These are phyloP conservation scores for Penicillium robsamsonii DNA, from an alignment of 495 filamentous ascomycete genomes.

Conservation along the genomic window DNA sequence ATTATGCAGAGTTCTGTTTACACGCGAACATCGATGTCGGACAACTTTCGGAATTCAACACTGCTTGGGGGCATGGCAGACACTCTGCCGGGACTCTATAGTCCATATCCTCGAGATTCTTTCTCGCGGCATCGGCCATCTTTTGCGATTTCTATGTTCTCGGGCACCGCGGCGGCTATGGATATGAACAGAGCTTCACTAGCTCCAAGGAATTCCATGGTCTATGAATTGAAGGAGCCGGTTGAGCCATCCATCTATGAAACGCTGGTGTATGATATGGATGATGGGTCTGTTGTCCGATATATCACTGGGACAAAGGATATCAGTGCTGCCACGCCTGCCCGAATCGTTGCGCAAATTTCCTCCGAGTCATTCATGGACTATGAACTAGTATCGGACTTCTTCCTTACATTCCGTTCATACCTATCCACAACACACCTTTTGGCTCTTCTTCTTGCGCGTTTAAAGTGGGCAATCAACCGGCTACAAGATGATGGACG, in stretches of 20 bases:
- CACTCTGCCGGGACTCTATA: slow-evolving; percentile 21
- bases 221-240: slow-evolving; percentile 46
- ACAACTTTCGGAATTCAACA: slow-evolving; percentile 52
- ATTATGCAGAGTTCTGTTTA: slow-evolving; percentile 74
- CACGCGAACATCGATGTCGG: slow-evolving; percentile 52
- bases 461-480: slow-evolving; percentile 83
- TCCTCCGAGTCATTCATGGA: slow-evolving; percentile 94
- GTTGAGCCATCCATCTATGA: slow-evolving; percentile 71
- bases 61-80: slow-evolving; percentile 31
- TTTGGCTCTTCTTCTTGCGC: slow-evolving; percentile 75
- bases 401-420: slow-evolving; percentile 91
- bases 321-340: slow-evolving; percentile 86
- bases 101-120: slow-evolving; percentile 28
- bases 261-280: slow-evolving; percentile 63
- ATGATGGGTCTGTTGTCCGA: slow-evolving; percentile 80
- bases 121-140: slow-evolving; percentile 30
- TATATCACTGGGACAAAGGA: slow-evolving; percentile 69
- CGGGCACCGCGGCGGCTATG: slow-evolving; percentile 42
- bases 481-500: slow-evolving; percentile 80
- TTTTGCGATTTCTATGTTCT: slow-evolving; percentile 47
- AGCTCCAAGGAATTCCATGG: slow-evolving; percentile 36
- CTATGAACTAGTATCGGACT: slow-evolving; percentile 96
- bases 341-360: slow-evolving; percentile 93
- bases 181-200: slow-evolving; percentile 35
- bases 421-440: slow-evolving; percentile 77